Conservation (phyloP, 371 early-diverging fungal genomes). For the Capillidium heterosporum region DNA sequence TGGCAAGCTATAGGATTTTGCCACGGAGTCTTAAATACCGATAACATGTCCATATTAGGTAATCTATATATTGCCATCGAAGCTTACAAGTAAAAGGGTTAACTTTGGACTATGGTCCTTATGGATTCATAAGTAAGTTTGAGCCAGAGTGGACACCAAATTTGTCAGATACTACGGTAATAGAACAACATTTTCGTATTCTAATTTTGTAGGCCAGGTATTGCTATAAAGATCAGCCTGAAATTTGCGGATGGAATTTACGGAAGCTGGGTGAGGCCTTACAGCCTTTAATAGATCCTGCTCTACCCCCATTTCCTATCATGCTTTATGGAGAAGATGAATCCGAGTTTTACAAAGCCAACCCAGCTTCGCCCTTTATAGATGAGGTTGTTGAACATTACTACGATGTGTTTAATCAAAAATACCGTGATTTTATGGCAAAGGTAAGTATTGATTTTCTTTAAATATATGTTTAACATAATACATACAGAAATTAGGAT, state of each 20-base stretch:
- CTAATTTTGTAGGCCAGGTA: slow-evolving; percentile 28
- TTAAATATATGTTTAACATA: background rate
- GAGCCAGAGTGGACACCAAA: slow-evolving; percentile 62
- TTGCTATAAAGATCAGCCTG: slow-evolving; percentile 65
- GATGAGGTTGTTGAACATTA: slow-evolving; percentile 27
- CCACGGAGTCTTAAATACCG: slow-evolving; percentile 82
- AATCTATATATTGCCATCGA: background rate
- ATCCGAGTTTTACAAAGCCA: slow-evolving; percentile 2
- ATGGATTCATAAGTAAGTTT: slow-evolving; percentile 64
- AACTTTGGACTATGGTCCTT: slow-evolving; percentile 84
- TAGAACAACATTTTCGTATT: slow-evolving; percentile 8
- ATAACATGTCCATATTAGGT: slow-evolving; percentile 70
- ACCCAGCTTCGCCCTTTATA: slow-evolving; percentile 11
- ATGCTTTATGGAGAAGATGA: slow-evolving; percentile 17
- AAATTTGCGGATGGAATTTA: slow-evolving; percentile 67
- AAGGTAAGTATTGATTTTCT: slow-evolving; percentile 21
- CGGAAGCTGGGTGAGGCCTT: slow-evolving; percentile 47
- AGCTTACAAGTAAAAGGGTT: slow-evolving; percentile 20
- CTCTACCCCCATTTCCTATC: background rate
- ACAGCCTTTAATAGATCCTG: slow-evolving; percentile 35
- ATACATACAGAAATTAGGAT: slow-evolving; percentile 6
- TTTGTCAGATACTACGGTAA: slow-evolving; percentile 40
- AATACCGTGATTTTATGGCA: slow-evolving; percentile 28
- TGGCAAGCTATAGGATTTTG: slow-evolving; percentile 79
- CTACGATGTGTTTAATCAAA: slow-evolving; percentile 24